Evolutionary conservation across 306 rosid species (phyloP).

Genomic region (Quercus bicolor): DNA sequence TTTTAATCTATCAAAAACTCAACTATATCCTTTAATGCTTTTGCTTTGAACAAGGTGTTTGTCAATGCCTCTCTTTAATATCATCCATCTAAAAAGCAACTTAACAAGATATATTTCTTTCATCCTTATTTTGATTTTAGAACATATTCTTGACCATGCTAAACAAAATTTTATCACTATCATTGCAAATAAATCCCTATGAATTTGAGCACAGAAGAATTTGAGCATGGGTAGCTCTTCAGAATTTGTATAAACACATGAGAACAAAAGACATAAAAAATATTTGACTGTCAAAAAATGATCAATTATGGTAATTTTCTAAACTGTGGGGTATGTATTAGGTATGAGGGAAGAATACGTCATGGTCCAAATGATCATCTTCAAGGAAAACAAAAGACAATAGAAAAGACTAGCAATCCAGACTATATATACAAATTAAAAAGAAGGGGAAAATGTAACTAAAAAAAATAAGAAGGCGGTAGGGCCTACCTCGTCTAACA

Average conservation of each 20-base stretch:
- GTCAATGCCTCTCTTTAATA: background rate
- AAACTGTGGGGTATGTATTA: background rate
- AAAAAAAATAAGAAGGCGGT: background rate
- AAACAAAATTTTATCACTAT: too few species aligned
- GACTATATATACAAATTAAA: background rate
- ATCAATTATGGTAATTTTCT: background rate
- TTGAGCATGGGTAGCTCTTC: background rate
- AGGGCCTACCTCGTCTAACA: constrained; percentile 77
- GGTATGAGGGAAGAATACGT: background rate
- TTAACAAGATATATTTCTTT: background rate
- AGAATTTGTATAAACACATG: background rate
- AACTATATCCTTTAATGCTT: background rate
- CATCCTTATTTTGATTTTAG: background rate
- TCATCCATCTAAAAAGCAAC: background rate
- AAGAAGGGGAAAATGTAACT: background rate
- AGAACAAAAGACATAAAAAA: background rate
- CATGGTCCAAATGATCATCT: background rate
- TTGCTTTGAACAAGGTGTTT: background rate
- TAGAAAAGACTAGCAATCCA: background rate
- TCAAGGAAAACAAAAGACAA: background rate
- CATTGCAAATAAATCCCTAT: background rate
- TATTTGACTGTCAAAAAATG: background rate
- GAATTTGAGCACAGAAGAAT: background rate
- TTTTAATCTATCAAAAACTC: background rate
- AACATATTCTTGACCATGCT: background rate